phyloP scores from a whole-genome alignment of 202 grass and related monocot species.

The Carex sylvatica region DNA sequence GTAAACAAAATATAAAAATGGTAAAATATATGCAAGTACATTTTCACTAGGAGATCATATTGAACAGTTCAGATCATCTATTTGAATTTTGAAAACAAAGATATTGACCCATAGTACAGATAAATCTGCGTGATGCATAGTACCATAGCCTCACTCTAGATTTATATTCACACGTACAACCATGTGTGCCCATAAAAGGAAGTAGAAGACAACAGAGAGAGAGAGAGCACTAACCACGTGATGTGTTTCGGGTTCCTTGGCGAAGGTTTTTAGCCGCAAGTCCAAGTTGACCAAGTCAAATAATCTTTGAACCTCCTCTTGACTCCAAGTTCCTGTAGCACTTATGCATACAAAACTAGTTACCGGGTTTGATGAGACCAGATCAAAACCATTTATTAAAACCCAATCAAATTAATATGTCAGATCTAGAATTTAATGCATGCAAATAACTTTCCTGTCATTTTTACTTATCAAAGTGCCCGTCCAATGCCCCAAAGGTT shows the following conservation, averaged over 20 bases:
- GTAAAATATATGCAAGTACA: too few species aligned
- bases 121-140: too few species aligned
- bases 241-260: slow-evolving; percentile 30
- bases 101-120: too few species aligned
- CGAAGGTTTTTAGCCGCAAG: slow-evolving; percentile 53
- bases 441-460: neutral
- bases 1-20: too few species aligned
- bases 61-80: too few species aligned
- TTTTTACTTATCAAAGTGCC: neutral
- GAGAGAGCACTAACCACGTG: slow-evolving; percentile 34
- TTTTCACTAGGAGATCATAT: too few species aligned
- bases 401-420: slow-evolving; percentile 9
- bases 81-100: too few species aligned
- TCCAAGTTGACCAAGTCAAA: slow-evolving; percentile 92
- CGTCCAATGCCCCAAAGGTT: neutral
- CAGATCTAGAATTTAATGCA: slow-evolving; percentile 14
- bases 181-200: neutral
- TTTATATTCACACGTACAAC: neutral
- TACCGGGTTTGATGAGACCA: neutral
- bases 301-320: slow-evolving; percentile 64
- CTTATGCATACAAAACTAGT: slow-evolving; percentile 14
- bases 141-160: too few species aligned
- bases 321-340: slow-evolving; percentile 53
- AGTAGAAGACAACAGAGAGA: neutral
- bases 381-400: neutral